These are phyloP conservation scores for Breviolum minutum DNA, from an alignment of 73 alveolate genomes.

Conservation along the genomic window DNA sequence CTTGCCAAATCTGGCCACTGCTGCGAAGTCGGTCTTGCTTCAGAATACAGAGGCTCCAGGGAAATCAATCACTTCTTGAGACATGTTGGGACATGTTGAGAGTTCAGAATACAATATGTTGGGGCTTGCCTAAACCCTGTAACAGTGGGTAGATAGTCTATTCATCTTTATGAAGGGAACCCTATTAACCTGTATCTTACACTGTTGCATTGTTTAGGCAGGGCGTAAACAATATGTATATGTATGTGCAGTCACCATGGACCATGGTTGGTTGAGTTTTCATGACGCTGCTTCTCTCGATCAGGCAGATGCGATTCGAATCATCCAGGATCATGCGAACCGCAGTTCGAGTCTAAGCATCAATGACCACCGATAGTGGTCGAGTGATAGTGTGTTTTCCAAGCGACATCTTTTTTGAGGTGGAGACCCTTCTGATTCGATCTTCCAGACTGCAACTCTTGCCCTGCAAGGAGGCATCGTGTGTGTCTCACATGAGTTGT, in stretches of 20 bases:
- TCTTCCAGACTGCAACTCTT: constrained; percentile 51
- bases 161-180: no score
- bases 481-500: background rate
- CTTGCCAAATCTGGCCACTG: constrained; percentile 36
- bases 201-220: no score
- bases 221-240: no score
- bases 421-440: constrained; percentile 57
- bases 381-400: background rate
- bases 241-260: no score
- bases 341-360: background rate
- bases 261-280: no score
- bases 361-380: background rate
- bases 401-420: background rate
- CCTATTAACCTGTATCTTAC: no score
- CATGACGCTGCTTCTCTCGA: no score
- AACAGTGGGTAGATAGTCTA: no score
- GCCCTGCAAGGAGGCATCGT: constrained; percentile 7
- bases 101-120: no score
- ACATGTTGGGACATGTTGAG: no score
- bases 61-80: background rate
- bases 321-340: constrained; percentile 52
- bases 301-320: constrained; percentile 66
- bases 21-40: constrained; percentile 33
- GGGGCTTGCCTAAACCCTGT: no score
- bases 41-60: constrained; percentile 37